Base-by-base conservation (phyloP, 345 rosid genomes). In the Gossypium stocksii region DNA sequence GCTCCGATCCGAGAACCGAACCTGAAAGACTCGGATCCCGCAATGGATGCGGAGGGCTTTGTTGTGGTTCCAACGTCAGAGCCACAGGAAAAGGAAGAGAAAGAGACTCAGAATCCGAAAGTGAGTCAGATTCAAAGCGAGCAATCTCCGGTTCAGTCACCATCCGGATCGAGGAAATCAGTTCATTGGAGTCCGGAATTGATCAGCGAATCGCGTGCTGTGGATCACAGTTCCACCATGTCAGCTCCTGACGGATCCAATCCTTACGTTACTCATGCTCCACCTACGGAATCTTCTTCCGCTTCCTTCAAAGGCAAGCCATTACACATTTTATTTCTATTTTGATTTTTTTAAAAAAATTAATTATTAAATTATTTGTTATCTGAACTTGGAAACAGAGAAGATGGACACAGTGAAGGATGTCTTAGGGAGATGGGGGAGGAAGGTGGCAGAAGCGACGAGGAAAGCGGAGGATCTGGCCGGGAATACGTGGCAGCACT, bases 101-200 rank as follows among this genome's bases (percentile, higher is more conserved):
- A 70, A 25, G 70, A 54, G 13, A 41, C 27, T 44, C 76, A 74
- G 71, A 20, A 74, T 56, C 68, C 69, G 16, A 23, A 56, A 25
- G 80, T 73, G 63, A 79, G 25, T 19, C 76, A 68, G 78, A 80
- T 57, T 67, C 77, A 76, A 41, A 34, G 51, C 67, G 82, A 78
- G 19, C 70, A 79, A 68, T 19, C 85, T 34, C 72, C 78, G 15
- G 60, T 38, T 77, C 82, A 81, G 2, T 13, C 80, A 7, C 43
- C 71, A 59, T 71, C 90, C 65, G 81, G 62, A 46, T 81, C 85
- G 74, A 85, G 81, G 82, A 91, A 91, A 78, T 85, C 91, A 71
- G 93, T 91, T 7, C 90, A 79, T 71, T 89, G 97, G 97, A 89
- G 90, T 76, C 88, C 93, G 71, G 89, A 89, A 27, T 82, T 87